Base-by-base conservation (phyloP, 495 filamentous ascomycete species). In the Parathielavia hyrcaniae region DNA sequence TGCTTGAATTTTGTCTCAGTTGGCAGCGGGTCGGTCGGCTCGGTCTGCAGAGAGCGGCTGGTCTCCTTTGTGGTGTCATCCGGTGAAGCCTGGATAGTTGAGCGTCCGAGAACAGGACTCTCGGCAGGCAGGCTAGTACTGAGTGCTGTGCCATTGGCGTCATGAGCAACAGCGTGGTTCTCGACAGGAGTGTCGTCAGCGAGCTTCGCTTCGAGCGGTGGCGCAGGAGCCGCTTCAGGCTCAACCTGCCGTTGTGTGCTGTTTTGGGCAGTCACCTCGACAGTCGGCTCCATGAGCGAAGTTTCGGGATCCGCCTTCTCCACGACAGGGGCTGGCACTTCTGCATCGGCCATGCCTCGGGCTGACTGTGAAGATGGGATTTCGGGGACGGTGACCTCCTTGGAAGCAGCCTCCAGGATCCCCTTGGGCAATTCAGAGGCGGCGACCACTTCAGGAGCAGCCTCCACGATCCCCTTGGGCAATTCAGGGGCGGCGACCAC, bases 1-100 rank as follows among this genome's bases (percentile, higher is more conserved):
- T n/a, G 54, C 20, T 53, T 57, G 8, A 57, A 17, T 17, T 20
- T 53, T 14, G 59, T 61, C 4, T 62, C 60, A 14, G 53, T 62
- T 5, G 60, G 60, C 36, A 58, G 36, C 40, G 60, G 60, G 45
- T 62, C 54, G 20, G 60, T 62, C 1, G 55, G 40, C 36, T 47
- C 53, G 17, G 55, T 51, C 17, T 13, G 43, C 26, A 62, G 32
- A 16, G 60, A 58, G 20, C 55, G 30, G 44, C 17, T 56, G 22
- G 60, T 59, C 8, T 53, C 55, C 16, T 48, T 54, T 0, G 61
- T 52, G 45, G 53, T 57, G 26, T 50, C 44, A 30, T 62, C 54
- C 20, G 55, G 45, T 11, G 34, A 32, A 4, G 39, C 40, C 1
- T 46, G 26, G 8, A 22, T 30, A 4, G 47, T 17, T 32, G 53